Evolutionary conservation across 495 filamentous ascomycete species (phyloP).

Genomic region (Schizothecium vesticola): DNA sequence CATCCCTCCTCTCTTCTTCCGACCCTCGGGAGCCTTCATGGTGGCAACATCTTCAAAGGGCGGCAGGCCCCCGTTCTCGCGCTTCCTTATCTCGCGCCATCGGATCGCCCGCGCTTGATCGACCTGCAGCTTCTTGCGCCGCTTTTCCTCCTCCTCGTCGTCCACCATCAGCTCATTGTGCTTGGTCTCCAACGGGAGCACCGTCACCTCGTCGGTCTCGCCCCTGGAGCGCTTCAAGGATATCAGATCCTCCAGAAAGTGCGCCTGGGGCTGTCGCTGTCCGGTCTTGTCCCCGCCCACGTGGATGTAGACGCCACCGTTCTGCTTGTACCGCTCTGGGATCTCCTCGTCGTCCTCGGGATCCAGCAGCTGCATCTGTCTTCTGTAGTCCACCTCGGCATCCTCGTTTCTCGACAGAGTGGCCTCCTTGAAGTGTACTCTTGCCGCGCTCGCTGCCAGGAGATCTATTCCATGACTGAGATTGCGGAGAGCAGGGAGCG

Average conservation of each 20-base stretch:
- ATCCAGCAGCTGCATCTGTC: background rate
- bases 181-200: constrained; percentile 36
- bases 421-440: constrained; percentile 40
- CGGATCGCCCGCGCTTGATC: constrained; percentile 23
- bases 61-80: constrained; percentile 5
- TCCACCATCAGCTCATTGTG: constrained; percentile 30
- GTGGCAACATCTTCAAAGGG: constrained; percentile 16
- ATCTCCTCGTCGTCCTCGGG: constrained; percentile 21
- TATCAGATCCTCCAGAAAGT: constrained; percentile 42
- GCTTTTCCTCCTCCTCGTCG: constrained; percentile 28
- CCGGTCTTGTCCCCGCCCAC: constrained; percentile 31
- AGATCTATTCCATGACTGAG: constrained; percentile 52
- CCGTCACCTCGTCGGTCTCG: constrained; percentile 51
- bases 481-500: constrained; percentile 36
- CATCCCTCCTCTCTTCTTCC: constrained; percentile 12
- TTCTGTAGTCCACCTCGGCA: background rate
- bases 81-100: constrained; percentile 23
- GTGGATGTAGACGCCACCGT: constrained; percentile 31
- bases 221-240: constrained; percentile 48
- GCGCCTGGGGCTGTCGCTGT: constrained; percentile 37
- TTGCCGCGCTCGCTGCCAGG: constrained; percentile 51
- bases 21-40: constrained; percentile 6
- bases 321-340: constrained; percentile 27
- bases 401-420: constrained; percentile 14
- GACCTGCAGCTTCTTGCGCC: constrained; percentile 20